A percentile compares a stretch with the other conserved stretches of the same genome.
Conservation (phyloP, 352 stramenopile species). For the Globisporangium orthogonon region DNA sequence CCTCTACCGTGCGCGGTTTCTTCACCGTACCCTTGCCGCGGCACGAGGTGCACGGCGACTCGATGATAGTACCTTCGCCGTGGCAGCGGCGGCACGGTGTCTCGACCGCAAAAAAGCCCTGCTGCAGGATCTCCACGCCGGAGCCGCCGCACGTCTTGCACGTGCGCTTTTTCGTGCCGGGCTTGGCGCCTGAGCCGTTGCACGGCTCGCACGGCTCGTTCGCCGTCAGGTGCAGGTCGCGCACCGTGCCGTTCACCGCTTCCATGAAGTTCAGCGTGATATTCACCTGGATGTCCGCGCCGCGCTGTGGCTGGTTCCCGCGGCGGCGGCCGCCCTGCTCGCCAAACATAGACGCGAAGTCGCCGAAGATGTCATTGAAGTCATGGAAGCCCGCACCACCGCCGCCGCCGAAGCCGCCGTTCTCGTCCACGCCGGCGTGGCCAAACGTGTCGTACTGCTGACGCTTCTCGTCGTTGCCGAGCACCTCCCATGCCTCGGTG, state of each 20-base stretch:
- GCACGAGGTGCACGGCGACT: conserved; percentile 76
- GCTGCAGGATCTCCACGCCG: conserved; percentile 82
- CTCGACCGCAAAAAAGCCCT: conserved; percentile 89
- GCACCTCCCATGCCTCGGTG: conserved; percentile 91
- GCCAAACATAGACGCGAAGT: conserved; percentile 81
- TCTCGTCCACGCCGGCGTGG: conserved; percentile 92
- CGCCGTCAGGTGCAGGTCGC: conserved; percentile 81
- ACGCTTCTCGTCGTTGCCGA: conserved; percentile 91
- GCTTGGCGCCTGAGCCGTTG: conserved; percentile 75
- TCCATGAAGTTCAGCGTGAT: conserved; percentile 93
- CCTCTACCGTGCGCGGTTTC: conserved; percentile 91
- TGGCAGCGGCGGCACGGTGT: conserved; percentile 76
- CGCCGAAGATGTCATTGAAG: conserved; percentile 89
- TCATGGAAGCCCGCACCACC: conserved; percentile 58
- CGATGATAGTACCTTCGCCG: conserved; percentile 77
- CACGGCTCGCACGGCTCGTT: conserved; percentile 80
- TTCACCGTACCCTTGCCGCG: conserved; percentile 75
- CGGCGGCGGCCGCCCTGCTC: conserved; percentile 42
- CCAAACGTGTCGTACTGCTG: conserved; percentile 93
- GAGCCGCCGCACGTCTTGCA: conserved; percentile 79
- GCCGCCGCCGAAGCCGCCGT: conserved; percentile 52
- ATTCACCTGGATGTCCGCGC: conserved; percentile 93
- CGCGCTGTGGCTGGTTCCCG: conserved; percentile 76
- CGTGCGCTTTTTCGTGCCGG: conserved; percentile 73
- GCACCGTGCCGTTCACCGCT: conserved; percentile 88